A percentile compares a stretch with the other conserved stretches of the same genome.
Evolutionary conservation across 2,329 filamentous ascomycete species (phyloP).

Genomic region (Elsinoe perseae): DNA sequence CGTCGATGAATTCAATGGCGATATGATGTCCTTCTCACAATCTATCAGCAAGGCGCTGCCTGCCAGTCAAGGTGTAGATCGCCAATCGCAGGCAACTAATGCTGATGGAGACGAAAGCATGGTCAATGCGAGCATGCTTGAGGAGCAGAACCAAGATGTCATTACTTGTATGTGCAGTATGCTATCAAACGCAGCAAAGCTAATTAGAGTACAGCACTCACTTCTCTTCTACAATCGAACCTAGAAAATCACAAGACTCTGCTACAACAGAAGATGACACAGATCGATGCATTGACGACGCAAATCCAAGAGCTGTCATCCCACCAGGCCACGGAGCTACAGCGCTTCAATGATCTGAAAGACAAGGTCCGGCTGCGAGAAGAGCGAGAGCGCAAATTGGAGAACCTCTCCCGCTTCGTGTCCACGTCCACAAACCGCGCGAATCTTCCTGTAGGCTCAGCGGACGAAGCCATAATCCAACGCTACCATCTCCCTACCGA

Average conservation of each 20-base stretch:
- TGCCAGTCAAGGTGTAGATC: conserved; percentile 20
- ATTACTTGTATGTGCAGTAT: conserved; percentile 58
- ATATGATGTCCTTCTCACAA: conserved; percentile 21
- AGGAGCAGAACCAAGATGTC: conserved; percentile 73
- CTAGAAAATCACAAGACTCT: conserved; percentile 72
- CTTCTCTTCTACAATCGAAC: conserved; percentile 70
- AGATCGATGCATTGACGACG: conserved; percentile 72
- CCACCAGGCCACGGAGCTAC: conserved; percentile 68
- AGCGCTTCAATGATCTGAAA: conserved; percentile 63
- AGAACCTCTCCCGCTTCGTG: conserved; percentile 67
- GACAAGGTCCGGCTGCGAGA: conserved; percentile 55
- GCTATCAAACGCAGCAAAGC: neutral
- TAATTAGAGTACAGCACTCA: conserved; percentile 55
- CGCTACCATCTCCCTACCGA: neutral
- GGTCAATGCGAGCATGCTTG: conserved; percentile 21
- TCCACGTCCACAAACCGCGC: conserved; percentile 1
- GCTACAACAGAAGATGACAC: conserved; percentile 73
- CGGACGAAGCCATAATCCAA: neutral
- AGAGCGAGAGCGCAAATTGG: conserved; percentile 61
- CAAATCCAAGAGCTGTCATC: conserved; percentile 74
- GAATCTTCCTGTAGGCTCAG: neutral
- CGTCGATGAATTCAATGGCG: conserved; percentile 34
- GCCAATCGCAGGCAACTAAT: conserved; percentile 9
- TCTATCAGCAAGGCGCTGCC: conserved; percentile 15
- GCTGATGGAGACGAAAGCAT: conserved; percentile 10